Conservation (phyloP, 306 rosid species). For the Cucumis hystrix region DNA sequence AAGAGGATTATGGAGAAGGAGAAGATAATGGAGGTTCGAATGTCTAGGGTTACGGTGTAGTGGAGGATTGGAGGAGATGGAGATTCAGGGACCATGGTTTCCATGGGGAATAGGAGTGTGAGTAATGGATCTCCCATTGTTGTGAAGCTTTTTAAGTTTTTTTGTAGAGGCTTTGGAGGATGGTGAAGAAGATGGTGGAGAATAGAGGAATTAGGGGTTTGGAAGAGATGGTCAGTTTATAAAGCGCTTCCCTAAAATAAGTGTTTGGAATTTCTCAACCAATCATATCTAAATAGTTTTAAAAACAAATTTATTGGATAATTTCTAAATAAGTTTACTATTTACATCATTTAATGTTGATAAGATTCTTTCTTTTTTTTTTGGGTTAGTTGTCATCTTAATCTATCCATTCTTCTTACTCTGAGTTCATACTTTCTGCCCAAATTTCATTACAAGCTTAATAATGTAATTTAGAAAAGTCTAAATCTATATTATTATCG, state of each 20-base stretch:
- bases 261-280: not conserved
- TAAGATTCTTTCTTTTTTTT: not conserved
- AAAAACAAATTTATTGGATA: not conserved
- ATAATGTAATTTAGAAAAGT: too few relatives aligned
- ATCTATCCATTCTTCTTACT: not conserved
- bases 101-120: not conserved
- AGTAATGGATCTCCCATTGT: slow-evolving; percentile 1
- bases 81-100: not conserved
- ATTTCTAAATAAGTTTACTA: not conserved
- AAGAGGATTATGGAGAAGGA: slow-evolving; percentile 15
- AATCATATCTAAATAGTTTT: not conserved
- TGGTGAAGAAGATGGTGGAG: not conserved
- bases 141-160: not conserved
- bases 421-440: too few relatives aligned
- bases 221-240: not conserved
- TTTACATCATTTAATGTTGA: not conserved
- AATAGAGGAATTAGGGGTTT: not conserved
- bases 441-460: too few relatives aligned
- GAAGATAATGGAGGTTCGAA: slow-evolving; percentile 13
- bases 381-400: not conserved
- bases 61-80: not conserved
- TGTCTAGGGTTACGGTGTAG: slow-evolving; percentile 12
- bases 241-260: not conserved
- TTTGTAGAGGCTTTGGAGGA: not conserved
- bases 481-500: too few relatives aligned